Evolutionary conservation across 23 red algal genomes (phyloP).

Genomic region (Gracilariopsis chorda): DNA sequence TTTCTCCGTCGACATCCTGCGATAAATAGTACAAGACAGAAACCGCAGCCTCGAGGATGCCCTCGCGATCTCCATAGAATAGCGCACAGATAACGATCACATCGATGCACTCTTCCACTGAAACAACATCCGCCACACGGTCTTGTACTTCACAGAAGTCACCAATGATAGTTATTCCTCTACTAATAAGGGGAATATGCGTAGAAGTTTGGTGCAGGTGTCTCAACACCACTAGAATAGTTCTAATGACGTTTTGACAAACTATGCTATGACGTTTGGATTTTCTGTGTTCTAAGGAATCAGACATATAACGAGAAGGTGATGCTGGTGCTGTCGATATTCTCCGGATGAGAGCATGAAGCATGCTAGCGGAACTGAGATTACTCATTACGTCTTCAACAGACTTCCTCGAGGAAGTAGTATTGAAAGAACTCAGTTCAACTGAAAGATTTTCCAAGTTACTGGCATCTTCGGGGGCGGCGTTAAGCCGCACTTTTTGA

Average conservation of each 20-base stretch:
- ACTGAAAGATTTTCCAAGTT: neutral
- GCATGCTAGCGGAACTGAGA: neutral
- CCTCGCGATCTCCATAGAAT: slow-evolving; percentile 35
- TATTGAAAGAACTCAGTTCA: neutral
- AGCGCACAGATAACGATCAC: slow-evolving; percentile 23
- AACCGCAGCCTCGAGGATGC: neutral
- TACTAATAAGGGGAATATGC: neutral
- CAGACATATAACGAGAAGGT: neutral
- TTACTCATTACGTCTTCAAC: slow-evolving; percentile 10
- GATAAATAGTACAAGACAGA: neutral
- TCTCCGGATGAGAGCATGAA: neutral
- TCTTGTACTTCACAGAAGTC: slow-evolving; percentile 18
- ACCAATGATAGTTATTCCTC: slow-evolving; percentile 30
- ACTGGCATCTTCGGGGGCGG: too few species aligned
- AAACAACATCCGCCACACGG: slow-evolving; percentile 11
- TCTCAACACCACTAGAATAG: slow-evolving; percentile 24
- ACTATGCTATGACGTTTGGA: neutral
- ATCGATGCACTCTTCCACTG: slow-evolving; percentile 34
- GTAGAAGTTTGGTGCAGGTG: neutral
- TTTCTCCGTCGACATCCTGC: neutral
- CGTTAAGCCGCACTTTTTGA: too few species aligned
- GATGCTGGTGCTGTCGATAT: slow-evolving; percentile 5
- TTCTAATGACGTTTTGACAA: slow-evolving; percentile 44
- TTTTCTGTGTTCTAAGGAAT: neutral
- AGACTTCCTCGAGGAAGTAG: neutral